A percentile compares a stretch with the other conserved stretches of the same genome.
phyloP scores from a whole-genome alignment of 2,329 filamentous ascomycete genomes.

The Cercospora sp. region DNA sequence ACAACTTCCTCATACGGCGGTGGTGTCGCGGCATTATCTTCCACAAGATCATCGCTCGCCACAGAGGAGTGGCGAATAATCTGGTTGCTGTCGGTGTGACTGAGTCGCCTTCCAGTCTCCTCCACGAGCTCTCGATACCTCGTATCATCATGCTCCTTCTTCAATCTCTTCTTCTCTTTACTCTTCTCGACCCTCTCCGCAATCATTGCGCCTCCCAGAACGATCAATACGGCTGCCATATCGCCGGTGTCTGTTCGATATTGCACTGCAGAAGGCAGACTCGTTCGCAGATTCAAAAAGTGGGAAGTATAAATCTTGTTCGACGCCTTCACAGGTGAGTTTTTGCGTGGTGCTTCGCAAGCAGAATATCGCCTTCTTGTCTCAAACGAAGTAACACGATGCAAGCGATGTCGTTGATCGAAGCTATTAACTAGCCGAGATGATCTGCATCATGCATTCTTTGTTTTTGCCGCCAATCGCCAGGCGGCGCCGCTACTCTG shows the following conservation, averaged over 20 bases:
- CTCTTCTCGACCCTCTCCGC: constrained; percentile 28
- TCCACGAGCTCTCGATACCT: constrained; percentile 29
- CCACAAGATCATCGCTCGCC: constrained; percentile 7
- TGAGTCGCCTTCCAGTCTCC: constrained; percentile 28
- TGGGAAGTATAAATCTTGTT: too few relatives aligned
- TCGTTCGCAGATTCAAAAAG: too few relatives aligned
- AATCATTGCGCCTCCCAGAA: constrained; percentile 28
- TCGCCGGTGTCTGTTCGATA: neutral
- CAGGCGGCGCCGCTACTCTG: neutral
- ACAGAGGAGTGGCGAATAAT: neutral
- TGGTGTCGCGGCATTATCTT: neutral
- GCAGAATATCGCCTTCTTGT: neutral
- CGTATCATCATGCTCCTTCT: constrained; percentile 27
- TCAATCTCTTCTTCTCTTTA: constrained; percentile 27
- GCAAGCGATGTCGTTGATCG: neutral
- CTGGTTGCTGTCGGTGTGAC: constrained; percentile 13
- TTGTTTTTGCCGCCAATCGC: neutral
- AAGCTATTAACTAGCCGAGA: neutral
- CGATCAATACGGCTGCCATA: constrained; percentile 34
- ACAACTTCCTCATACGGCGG: neutral
- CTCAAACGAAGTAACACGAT: neutral
- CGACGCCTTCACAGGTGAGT: too few relatives aligned
- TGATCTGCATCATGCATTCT: constrained; percentile 1
- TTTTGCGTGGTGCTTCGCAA: too few relatives aligned
- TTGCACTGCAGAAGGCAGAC: neutral